Evolutionary conservation across 164 flowering plant genomes (phyloP), one percentile per base, ranked within the genome.

Genomic region (Akebia trifoliata): DNA sequence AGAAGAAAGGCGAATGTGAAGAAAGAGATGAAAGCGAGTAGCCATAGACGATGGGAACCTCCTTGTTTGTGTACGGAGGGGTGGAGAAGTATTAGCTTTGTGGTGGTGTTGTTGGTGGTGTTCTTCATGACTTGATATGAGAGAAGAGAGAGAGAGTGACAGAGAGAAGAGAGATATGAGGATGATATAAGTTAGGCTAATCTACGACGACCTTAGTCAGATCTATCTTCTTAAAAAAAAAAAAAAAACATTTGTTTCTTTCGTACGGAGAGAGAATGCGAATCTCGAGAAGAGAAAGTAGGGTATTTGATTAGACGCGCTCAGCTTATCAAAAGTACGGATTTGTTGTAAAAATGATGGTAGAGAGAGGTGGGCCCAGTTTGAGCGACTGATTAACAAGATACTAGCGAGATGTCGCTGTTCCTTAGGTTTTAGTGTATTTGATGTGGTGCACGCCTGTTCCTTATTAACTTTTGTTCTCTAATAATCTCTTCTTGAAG

Each of bases 11-110:
- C 76, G 48, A 84, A 51, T 4, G 85, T 75, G 77, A 82, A 79
- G 77, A 89, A 78, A 20, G 82, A 72, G 53, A 79, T 15, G 69
- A 85, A 69, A 55, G 73, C 76, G 44, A 82, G 71, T 38, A 86
- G 69, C 75, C 81, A 78, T 1, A 76, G 40, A 25, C 94, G 88
- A 64, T 73, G 77, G 20, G 65, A 47, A 1, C 59, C 65, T 17
- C 56, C 65, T 25, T 50, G 67, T 28, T 69, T 73, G 39, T 69
- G 71, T 1, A 66, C 14, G 18, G 65, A 59, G 17, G 76, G 57
- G 40, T 73, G 73, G 38, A 69, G 54, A 37, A 73, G 63, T 31
- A 73, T 66, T 32, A 73, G 34, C 54, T 73, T 73, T 14, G 72
- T 57, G 34, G 56, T 65, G 44, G 37, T 55, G 53, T 47, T 56